Percentiles rank a stretch among this genome's conserved stretches.
Evolutionary conservation across 768 basidiomycete genomes (phyloP).

Genomic region (Pulveroboletus sp.): DNA sequence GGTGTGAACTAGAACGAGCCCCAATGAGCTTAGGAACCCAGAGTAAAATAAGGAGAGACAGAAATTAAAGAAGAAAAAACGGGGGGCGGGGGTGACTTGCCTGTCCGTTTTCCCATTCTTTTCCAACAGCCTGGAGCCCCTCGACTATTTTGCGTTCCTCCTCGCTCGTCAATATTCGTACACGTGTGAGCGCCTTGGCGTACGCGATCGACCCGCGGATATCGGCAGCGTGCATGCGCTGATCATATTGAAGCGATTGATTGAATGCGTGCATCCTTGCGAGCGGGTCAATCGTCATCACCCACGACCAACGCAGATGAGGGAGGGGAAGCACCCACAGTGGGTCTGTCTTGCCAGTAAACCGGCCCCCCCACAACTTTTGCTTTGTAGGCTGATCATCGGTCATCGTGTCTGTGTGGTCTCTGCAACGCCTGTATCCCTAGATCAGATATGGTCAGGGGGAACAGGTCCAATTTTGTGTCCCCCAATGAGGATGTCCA

Average conservation of each 20-base stretch:
- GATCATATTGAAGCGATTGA: constrained; percentile 91
- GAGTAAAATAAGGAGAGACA: too few species aligned
- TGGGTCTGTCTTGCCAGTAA: constrained; percentile 83
- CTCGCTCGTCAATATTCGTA: constrained; percentile 72
- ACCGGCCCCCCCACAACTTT: constrained; percentile 86
- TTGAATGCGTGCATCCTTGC: constrained; percentile 95
- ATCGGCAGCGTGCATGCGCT: constrained; percentile 89
- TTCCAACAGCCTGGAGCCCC: constrained; percentile 69
- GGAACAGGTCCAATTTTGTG: too few species aligned
- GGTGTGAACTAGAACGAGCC: constrained; percentile 55
- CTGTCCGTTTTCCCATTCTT: constrained; percentile 80
- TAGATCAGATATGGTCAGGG: neutral
- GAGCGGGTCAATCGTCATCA: constrained; percentile 1
- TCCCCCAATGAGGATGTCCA: too few species aligned
- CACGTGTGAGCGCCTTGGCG: constrained; percentile 76
- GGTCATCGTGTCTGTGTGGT: constrained; percentile 25
- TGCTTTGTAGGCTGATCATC: constrained; percentile 49
- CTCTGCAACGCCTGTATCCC: neutral
- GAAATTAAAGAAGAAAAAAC: too few species aligned
- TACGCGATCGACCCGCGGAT: constrained; percentile 95
- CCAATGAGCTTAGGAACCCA: neutral
- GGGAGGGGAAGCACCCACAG: constrained; percentile 4
- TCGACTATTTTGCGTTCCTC: constrained; percentile 70
- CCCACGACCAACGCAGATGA: neutral
- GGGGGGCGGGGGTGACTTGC: constrained; percentile 32